Percentiles rank a stretch among this genome's conserved stretches.
Conservation (phyloP, 75 land plant genomes). For the Ceratopteris richardii region DNA sequence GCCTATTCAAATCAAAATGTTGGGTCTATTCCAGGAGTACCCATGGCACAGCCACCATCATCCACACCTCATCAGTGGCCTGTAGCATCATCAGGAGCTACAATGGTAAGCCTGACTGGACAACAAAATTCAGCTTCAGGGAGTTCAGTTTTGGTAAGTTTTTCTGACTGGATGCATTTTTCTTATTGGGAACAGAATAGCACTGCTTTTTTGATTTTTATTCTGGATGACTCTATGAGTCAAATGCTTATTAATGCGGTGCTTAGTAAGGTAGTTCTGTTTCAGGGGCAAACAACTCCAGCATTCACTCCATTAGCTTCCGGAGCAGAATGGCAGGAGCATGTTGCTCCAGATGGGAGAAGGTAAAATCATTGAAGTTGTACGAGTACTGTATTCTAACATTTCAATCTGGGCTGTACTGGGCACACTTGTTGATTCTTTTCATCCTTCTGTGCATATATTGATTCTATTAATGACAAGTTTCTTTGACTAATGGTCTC, state of each 20-base stretch:
- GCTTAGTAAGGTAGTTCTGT: not conserved
- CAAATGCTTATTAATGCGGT: not conserved
- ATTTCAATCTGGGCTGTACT: not conserved
- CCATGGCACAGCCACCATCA: not conserved
- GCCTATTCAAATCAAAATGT: not conserved
- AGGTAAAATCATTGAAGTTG: slow-evolving; percentile 25
- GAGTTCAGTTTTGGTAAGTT: not conserved
- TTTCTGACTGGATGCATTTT: not conserved
- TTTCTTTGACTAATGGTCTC: no score
- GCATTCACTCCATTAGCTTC: not conserved
- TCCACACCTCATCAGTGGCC: not conserved
- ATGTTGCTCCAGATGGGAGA: slow-evolving; percentile 62
- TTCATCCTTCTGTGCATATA: no score
- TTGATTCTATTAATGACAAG: no score
- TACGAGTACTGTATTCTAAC: no score
- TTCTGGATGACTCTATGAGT: no score
- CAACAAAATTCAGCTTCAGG: not conserved
- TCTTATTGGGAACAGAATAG: not conserved
- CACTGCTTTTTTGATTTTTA: not conserved
- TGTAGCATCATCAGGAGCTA: not conserved
- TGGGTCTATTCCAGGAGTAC: not conserved
- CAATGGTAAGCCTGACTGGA: not conserved
- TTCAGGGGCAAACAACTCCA: not conserved
- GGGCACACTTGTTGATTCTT: not conserved
- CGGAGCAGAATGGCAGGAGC: slow-evolving; percentile 66